Evolutionary conservation across 2,329 filamentous ascomycete species (phyloP).

Genomic region (Ascochyta rabiei): DNA sequence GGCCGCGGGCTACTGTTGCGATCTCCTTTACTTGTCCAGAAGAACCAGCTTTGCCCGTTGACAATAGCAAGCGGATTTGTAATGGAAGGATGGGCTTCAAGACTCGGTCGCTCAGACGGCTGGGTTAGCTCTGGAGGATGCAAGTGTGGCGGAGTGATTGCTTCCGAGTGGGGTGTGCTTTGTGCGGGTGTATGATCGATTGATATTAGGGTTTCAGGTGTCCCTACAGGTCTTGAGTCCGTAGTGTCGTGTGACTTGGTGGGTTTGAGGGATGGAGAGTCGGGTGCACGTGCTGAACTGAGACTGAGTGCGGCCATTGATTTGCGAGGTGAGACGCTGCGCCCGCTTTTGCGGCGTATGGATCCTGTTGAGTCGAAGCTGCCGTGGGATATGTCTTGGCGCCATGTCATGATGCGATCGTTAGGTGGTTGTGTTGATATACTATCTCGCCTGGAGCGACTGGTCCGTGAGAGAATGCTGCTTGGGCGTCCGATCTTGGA

Average conservation of each 20-base stretch:
- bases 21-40: slow-evolving; percentile 48
- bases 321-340: slow-evolving; percentile 59
- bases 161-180: slow-evolving; percentile 19
- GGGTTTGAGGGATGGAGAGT: slow-evolving; percentile 29
- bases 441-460: slow-evolving; percentile 54
- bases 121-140: neutral
- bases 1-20: slow-evolving; percentile 21
- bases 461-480: slow-evolving; percentile 64
- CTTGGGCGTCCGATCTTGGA: slow-evolving; percentile 58
- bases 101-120: neutral
- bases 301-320: slow-evolving; percentile 37
- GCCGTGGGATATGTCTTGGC: slow-evolving; percentile 68
- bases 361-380: slow-evolving; percentile 52
- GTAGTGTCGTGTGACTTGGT: slow-evolving; percentile 18
- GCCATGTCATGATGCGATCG: slow-evolving; percentile 88
- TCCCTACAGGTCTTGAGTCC: slow-evolving; percentile 18
- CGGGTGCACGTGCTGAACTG: slow-evolving; percentile 16
- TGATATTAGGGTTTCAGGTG: slow-evolving; percentile 31
- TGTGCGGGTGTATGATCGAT: slow-evolving; percentile 20
- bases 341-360: slow-evolving; percentile 30
- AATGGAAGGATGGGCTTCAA: slow-evolving; percentile 2
- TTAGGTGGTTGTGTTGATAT: slow-evolving; percentile 58
- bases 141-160: neutral
- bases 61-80: slow-evolving; percentile 56
- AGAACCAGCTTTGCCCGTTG: slow-evolving; percentile 59